phyloP scores from a whole-genome alignment of 2,329 filamentous ascomycete species.

The Fusarium poae region DNA sequence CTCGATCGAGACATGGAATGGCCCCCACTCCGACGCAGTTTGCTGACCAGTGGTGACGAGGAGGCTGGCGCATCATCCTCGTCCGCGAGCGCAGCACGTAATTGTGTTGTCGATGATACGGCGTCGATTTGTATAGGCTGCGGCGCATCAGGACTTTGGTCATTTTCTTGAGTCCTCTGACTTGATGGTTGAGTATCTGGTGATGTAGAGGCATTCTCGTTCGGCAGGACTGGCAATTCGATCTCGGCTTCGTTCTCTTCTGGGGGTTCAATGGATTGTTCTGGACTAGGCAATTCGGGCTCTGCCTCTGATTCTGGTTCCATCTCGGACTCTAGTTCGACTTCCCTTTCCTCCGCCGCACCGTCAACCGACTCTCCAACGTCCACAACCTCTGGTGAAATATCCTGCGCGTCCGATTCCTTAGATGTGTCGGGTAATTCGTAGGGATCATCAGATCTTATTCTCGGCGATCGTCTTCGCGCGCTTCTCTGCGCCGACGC shows the following conservation, averaged over 20 bases:
- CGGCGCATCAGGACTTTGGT: slow-evolving; percentile 65
- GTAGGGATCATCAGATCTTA: slow-evolving; percentile 45
- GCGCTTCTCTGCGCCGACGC: slow-evolving; percentile 21
- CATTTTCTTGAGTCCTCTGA: slow-evolving; percentile 39
- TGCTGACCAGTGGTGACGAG: slow-evolving; percentile 61
- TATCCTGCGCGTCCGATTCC: slow-evolving; percentile 43
- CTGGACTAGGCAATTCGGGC: slow-evolving; percentile 28
- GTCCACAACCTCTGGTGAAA: slow-evolving; percentile 5
- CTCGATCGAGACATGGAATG: slow-evolving; percentile 51
- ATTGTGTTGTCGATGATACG: slow-evolving; percentile 57
- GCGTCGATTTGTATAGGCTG: slow-evolving; percentile 56
- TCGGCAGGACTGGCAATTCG: slow-evolving; percentile 44
- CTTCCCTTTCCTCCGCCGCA: slow-evolving; percentile 8
- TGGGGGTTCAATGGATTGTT: slow-evolving; percentile 8
- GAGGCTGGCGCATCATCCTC: slow-evolving; percentile 50
- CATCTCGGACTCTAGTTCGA: background rate
- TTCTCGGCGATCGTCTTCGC: slow-evolving; percentile 39
- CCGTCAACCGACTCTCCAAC: slow-evolving; percentile 1
- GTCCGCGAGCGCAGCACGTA: slow-evolving; percentile 57
- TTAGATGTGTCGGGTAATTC: slow-evolving; percentile 51
- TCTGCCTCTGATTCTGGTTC: slow-evolving; percentile 2
- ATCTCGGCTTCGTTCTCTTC: slow-evolving; percentile 28
- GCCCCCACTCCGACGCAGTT: slow-evolving; percentile 55
- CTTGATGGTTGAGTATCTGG: slow-evolving; percentile 32
- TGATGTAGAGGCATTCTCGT: slow-evolving; percentile 13